Conservation (phyloP, 148 eudicot species). For the Dysphania ambrosioides region DNA sequence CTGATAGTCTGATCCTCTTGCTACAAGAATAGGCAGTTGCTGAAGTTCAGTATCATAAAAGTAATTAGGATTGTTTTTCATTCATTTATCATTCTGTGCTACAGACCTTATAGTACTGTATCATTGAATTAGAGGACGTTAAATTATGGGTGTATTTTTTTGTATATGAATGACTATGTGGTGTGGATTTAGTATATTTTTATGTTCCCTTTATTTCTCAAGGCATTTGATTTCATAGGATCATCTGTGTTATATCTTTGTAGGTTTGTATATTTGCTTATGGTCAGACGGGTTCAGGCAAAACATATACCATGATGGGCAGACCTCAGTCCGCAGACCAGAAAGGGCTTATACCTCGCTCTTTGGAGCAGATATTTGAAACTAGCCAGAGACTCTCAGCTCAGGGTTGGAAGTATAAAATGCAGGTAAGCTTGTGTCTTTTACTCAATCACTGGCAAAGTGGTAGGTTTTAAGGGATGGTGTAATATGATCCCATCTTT, state of each 20-base stretch:
- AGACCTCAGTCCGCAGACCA: constrained; percentile 53
- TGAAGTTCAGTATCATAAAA: not conserved
- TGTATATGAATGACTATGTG: not conserved
- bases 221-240: not conserved
- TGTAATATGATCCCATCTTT: not conserved
- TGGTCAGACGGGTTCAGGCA: constrained; percentile 85
- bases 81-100: not conserved
- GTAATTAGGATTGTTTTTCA: not conserved
- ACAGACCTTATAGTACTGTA: not conserved
- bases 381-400: constrained; percentile 58
- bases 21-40: not conserved
- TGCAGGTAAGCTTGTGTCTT: constrained; percentile 47
- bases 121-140: not conserved
- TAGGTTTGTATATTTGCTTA: constrained; percentile 85
- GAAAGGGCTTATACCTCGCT: constrained; percentile 83
- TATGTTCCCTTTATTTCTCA: not conserved
- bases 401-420: constrained; percentile 72
- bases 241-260: not conserved
- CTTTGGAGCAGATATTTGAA: constrained; percentile 68
- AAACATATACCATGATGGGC: constrained; percentile 85
- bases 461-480: not conserved
- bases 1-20: not conserved
- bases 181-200: not conserved
- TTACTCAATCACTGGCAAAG: not conserved
- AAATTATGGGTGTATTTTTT: not conserved